Evolutionary conservation across 768 basidiomycete genomes (phyloP).

Genomic region (Phlebiopsis gigantea): DNA sequence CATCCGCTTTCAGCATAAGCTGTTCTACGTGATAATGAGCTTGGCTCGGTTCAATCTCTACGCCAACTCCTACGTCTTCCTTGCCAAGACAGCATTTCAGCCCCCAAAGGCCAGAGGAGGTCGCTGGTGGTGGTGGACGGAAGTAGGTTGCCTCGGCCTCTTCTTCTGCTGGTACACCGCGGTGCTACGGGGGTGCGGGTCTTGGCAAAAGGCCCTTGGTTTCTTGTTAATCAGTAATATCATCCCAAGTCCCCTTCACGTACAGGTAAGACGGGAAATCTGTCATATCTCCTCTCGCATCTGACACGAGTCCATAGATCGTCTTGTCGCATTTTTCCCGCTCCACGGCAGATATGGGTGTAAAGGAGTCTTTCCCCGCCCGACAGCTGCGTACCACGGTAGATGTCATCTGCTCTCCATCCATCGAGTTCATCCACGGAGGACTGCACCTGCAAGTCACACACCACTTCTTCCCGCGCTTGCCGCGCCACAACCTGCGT

Average conservation of each 20-base stretch:
- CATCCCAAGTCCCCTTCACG: conserved; percentile 85
- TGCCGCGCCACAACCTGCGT: conserved; percentile 89
- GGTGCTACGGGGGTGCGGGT: conserved; percentile 65
- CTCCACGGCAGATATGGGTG: conserved; percentile 88
- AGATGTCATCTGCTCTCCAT: conserved; percentile 84
- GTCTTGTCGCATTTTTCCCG: conserved; percentile 97
- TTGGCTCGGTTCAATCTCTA: conserved; percentile 96
- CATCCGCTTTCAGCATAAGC: conserved; percentile 78
- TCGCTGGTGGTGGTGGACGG: conserved; percentile 73
- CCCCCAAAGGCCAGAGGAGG: conserved; percentile 61
- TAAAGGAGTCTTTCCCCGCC: conserved; percentile 85
- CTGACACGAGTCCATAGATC: conserved; percentile 45
- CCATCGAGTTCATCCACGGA: conserved; percentile 87
- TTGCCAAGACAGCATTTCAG: conserved; percentile 62
- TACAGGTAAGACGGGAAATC: conserved; percentile 59
- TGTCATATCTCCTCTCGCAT: neutral
- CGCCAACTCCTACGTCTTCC: conserved; percentile 74
- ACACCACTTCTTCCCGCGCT: conserved; percentile 93
- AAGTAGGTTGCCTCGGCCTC: conserved; percentile 67
- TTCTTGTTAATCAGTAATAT: conserved; percentile 85
- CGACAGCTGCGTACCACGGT: conserved; percentile 97
- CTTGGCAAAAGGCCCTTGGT: conserved; percentile 60
- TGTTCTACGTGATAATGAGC: conserved; percentile 88
- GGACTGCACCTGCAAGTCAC: conserved; percentile 98
- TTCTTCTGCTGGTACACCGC: conserved; percentile 88